phyloP scores from a whole-genome alignment of 2,329 filamentous ascomycete genomes.

The Aureobasidium sp. region DNA sequence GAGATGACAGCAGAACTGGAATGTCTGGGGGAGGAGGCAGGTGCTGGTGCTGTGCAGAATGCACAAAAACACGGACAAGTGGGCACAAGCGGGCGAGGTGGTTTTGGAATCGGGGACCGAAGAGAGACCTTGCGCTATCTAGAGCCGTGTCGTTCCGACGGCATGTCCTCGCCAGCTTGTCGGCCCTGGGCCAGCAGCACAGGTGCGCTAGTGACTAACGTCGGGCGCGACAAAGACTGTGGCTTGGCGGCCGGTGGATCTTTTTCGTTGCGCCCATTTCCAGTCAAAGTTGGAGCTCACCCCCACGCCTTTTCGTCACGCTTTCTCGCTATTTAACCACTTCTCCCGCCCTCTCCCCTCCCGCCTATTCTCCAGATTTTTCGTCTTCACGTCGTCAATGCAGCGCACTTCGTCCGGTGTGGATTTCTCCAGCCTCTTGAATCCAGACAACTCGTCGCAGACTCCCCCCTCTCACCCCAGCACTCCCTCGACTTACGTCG shows the following conservation, averaged over 20 bases:
- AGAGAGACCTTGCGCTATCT: conserved; percentile 15
- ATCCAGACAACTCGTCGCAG: conserved; percentile 44
- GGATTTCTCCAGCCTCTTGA: conserved; percentile 70
- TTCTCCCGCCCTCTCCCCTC: conserved; percentile 16
- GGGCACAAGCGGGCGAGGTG: conserved; percentile 10
- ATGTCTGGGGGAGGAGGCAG: neutral
- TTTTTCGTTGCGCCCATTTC: conserved; percentile 12
- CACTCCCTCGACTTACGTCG: conserved; percentile 20
- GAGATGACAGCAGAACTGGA: neutral
- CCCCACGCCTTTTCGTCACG: conserved; percentile 16
- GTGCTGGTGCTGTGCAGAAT: neutral
- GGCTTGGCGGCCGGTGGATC: conserved; percentile 16
- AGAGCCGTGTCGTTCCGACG: conserved; percentile 14
- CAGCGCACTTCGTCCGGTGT: conserved; percentile 66
- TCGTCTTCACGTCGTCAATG: conserved; percentile 40
- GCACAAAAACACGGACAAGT: conserved; percentile 8
- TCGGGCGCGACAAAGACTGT: conserved; percentile 13
- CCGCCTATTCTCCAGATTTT: conserved; percentile 16
- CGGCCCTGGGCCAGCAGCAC: conserved; percentile 14
- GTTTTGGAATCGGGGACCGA: conserved; percentile 8
- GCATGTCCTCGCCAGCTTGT: conserved; percentile 13
- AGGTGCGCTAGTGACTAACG: conserved; percentile 17
- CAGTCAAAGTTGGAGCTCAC: conserved; percentile 16
- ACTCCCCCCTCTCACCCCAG: conserved; percentile 41
- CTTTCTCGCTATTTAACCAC: conserved; percentile 16